These are phyloP conservation scores for Parastagonospora nodorum DNA, from an alignment of 2,329 filamentous ascomycete species.

Conservation along the genomic window DNA sequence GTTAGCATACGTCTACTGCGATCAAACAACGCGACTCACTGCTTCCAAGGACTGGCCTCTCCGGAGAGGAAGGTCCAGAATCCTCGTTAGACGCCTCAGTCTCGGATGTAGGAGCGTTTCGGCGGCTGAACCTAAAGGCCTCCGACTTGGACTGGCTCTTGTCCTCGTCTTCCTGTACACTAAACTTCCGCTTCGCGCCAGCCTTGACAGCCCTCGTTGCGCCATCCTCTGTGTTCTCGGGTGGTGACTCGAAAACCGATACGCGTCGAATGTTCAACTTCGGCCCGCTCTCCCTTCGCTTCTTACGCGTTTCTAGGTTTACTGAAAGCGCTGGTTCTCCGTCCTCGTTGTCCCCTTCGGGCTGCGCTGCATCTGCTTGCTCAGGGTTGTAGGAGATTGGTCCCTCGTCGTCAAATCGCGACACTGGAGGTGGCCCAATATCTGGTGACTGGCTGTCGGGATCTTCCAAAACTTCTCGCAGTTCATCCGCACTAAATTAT, in stretches of 20 bases:
- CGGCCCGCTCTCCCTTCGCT: conserved; percentile 57
- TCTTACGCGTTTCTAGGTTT: conserved; percentile 59
- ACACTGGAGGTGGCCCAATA: conserved; percentile 64
- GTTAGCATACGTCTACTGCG: conserved; percentile 19
- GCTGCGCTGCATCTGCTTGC: conserved; percentile 25
- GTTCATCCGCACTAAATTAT: conserved; percentile 61
- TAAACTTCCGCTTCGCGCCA: conserved; percentile 58
- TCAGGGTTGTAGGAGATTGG: conserved; percentile 52
- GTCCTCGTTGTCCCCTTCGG: conserved; percentile 41
- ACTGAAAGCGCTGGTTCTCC: conserved; percentile 47
- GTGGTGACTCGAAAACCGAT: conserved; percentile 50
- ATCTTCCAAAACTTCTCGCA: conserved; percentile 59
- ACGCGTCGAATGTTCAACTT: conserved; percentile 49
- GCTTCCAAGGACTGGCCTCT: conserved; percentile 48
- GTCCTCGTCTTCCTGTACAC: conserved; percentile 57
- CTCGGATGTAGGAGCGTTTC: conserved; percentile 23
- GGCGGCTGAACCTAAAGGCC: conserved; percentile 55
- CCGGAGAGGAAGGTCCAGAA: conserved; percentile 21
- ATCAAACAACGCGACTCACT: conserved; percentile 41
- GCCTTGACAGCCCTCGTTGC: conserved; percentile 28
- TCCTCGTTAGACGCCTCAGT: conserved; percentile 22
- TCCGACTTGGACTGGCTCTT: conserved; percentile 38
- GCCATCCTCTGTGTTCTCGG: conserved; percentile 38
- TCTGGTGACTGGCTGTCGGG: conserved; percentile 67
- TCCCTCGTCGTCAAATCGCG: conserved; percentile 57